phyloP scores from a whole-genome alignment of 2,329 filamentous ascomycete species.

The Pseudogymnoascus sp. region DNA sequence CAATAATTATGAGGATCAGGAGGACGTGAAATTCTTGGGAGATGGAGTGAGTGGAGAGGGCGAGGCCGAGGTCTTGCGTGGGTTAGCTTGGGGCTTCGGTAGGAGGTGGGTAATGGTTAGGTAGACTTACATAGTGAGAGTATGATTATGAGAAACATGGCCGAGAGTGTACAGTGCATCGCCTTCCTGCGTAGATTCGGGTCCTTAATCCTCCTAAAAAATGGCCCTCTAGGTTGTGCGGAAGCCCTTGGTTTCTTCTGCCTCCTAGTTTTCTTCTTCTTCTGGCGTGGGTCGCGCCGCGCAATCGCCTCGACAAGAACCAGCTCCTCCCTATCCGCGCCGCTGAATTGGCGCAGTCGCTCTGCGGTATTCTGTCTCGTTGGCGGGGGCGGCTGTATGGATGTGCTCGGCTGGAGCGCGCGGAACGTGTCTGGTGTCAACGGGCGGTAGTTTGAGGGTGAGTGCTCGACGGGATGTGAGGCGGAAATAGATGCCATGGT shows the following conservation, averaged over 20 bases:
- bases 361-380: slow-evolving; percentile 13
- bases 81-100: background rate
- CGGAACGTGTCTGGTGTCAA: slow-evolving; percentile 12
- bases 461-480: slow-evolving; percentile 8
- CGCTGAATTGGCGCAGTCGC: slow-evolving; percentile 15
- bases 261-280: slow-evolving; percentile 23
- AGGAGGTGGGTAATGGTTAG: background rate
- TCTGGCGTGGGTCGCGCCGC: background rate
- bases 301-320: background rate
- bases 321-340: slow-evolving; percentile 7
- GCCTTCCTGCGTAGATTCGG: slow-evolving; percentile 46
- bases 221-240: slow-evolving; percentile 16
- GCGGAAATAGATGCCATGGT: background rate
- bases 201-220: slow-evolving; percentile 47
- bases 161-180: slow-evolving; percentile 56
- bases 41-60: slow-evolving; percentile 54
- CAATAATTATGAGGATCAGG: slow-evolving; percentile 68
- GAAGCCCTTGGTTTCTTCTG: slow-evolving; percentile 23
- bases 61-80: slow-evolving; percentile 60
- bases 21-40: slow-evolving; percentile 70
- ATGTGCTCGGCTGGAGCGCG: slow-evolving; percentile 10
- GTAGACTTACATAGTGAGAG: slow-evolving; percentile 50
- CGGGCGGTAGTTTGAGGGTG: slow-evolving; percentile 17
- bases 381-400: slow-evolving; percentile 13
- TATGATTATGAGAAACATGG: slow-evolving; percentile 24